Base-by-base conservation (phyloP, 768 basidiomycete species). In the Hortiboletus flavorubellus region DNA sequence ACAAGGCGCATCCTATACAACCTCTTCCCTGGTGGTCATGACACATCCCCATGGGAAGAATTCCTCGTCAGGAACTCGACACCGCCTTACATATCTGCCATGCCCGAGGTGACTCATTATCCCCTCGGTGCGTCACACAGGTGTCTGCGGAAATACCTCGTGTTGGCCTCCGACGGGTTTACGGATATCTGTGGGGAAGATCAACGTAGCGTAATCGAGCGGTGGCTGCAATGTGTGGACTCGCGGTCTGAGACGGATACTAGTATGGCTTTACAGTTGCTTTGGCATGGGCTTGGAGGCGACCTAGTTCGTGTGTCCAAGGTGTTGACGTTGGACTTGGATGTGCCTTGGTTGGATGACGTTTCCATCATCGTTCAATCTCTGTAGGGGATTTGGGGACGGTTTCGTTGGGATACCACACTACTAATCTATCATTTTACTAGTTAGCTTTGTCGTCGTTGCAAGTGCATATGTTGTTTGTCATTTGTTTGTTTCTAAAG, bases 121-220 rank as follows among this genome's bases (percentile, higher is more conserved):
- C 73, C 72, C 23, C 72, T 85, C 42, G 74, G 74, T 18, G 51
- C 56, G 40, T 64, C 67, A 8, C 46, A 53, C 33, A 55, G 53
- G 53, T 40, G 59, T 31, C 59, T 67, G 33, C 77, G 78, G n/a
- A 73, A 76, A 37, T 86, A 79, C 71, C 79, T 87, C 46, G 74
- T 87, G 47, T 72, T 86, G 34, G 76, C 78, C n/a, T 86, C 85
- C 16, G 86, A 87, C 60, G 86, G 86, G 29, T 84, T 87, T 62
- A 72, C 79, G 30, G 86, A 86, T 47, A 61, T 87, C 10, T 87
- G 84, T 62, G 75, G 73, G 26, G 72, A 78, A 37, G 76, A 74
- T 16, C 78, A 80, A 56, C 71, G 72, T 51, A 71, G 67, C 21
- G 75, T 85, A 44, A 64, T 85, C 41, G 69, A 76, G 43, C 75